phyloP scores from a whole-genome alignment of 768 basidiomycete genomes.

The Hericium alpestre region DNA sequence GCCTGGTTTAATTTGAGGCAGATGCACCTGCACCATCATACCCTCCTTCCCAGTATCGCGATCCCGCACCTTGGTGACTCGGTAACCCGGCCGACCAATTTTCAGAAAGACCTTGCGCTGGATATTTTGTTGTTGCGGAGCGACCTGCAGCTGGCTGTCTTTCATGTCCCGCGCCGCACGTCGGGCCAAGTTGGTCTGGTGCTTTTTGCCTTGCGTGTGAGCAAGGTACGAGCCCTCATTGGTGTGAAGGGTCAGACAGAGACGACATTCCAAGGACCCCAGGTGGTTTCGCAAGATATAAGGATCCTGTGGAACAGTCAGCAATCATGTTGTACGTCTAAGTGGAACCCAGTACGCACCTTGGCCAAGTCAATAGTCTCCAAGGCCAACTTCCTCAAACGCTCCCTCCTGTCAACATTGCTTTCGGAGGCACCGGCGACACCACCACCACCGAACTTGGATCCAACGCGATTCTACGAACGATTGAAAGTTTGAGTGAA shows the following conservation, averaged over 20 bases:
- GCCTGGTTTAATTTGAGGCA: slow-evolving; percentile 85
- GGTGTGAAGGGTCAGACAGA: slow-evolving; percentile 96
- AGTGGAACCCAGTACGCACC: slow-evolving; percentile 30
- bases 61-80: slow-evolving; percentile 95
- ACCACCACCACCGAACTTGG: slow-evolving; percentile 93
- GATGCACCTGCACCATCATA: slow-evolving; percentile 93
- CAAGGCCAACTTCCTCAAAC: slow-evolving; percentile 86
- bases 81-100: slow-evolving; percentile 90
- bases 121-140: slow-evolving; percentile 66
- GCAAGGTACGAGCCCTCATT: slow-evolving; percentile 99
- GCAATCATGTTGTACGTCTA: background rate
- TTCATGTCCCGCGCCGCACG: slow-evolving; percentile 97
- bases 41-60: slow-evolving; percentile 86
- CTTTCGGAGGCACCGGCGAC: slow-evolving; percentile 92
- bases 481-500: too few species aligned
- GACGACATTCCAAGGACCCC: slow-evolving; percentile 94
- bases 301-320: slow-evolving; percentile 55
- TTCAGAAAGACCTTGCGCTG: slow-evolving; percentile 94
- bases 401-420: slow-evolving; percentile 91
- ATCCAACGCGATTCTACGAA: slow-evolving; percentile 84
- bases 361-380: slow-evolving; percentile 98
- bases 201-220: slow-evolving; percentile 98
- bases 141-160: slow-evolving; percentile 83
- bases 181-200: slow-evolving; percentile 95
- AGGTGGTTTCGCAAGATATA: slow-evolving; percentile 98